Conservation (phyloP, 805 yeast genomes). For the Saccharomyces eubayanus region DNA sequence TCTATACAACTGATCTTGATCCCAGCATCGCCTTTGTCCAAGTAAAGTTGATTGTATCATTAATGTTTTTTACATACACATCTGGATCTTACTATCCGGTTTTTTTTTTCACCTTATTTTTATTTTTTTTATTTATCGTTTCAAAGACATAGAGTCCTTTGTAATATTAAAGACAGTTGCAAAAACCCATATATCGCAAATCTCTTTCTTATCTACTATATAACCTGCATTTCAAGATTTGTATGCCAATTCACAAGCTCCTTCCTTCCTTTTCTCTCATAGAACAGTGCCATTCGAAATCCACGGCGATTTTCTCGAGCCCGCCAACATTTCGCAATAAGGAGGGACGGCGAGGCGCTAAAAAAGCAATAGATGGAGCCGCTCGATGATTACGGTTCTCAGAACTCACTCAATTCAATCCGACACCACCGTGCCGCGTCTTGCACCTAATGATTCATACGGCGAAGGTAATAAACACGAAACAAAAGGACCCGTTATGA, state of each 20-base stretch:
- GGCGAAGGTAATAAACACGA: neutral
- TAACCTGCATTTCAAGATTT: neutral
- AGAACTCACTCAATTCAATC: neutral
- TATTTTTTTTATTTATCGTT: neutral
- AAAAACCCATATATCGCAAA: neutral
- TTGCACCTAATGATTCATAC: neutral
- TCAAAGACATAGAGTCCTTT: neutral
- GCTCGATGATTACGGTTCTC: neutral
- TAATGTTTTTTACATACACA: neutral
- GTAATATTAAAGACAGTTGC: neutral
- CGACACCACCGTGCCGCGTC: neutral
- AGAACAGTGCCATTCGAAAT: neutral
- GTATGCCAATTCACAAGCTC: neutral
- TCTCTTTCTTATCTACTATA: neutral
- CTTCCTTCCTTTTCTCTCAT: neutral
- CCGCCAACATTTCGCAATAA: neutral
- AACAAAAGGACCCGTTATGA: neutral
- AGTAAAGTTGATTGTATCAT: neutral
- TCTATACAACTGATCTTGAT: conserved; percentile 36
- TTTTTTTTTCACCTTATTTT: neutral
- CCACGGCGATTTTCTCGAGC: neutral
- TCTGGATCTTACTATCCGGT: neutral
- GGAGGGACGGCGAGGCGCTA: neutral
- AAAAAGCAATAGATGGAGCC: neutral
- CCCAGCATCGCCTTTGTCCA: neutral